Evolutionary conservation across 2,329 filamentous ascomycete genomes (phyloP).

Genomic region (Xylariaceae sp.): DNA sequence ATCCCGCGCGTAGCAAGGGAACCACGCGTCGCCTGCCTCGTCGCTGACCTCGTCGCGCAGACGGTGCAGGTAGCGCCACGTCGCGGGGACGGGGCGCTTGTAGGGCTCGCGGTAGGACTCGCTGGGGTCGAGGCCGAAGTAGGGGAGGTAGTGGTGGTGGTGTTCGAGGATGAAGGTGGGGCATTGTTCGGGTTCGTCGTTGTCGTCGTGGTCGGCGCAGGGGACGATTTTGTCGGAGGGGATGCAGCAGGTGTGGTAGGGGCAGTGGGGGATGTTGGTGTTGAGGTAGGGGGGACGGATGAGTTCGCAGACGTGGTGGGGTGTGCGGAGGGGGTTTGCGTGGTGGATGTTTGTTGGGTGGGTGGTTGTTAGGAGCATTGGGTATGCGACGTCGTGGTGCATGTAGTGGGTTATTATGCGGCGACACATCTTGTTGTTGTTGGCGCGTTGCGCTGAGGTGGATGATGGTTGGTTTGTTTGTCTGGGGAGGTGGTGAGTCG

Average conservation of each 20-base stretch:
- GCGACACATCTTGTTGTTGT: conserved; percentile 23
- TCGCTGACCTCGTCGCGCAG: too few species aligned
- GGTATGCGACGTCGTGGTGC: conserved; percentile 27
- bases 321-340: conserved; percentile 22
- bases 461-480: too few species aligned
- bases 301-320: conserved; percentile 25
- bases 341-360: conserved; percentile 1
- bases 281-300: not conserved
- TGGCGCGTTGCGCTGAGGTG: too few species aligned
- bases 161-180: conserved; percentile 20
- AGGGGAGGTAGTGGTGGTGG: conserved; percentile 18
- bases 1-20: conserved; percentile 7
- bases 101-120: not conserved
- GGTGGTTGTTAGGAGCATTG: conserved; percentile 20
- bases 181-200: conserved; percentile 22
- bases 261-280: conserved; percentile 8
- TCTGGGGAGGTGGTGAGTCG: not conserved
- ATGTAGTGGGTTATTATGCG: conserved; percentile 23
- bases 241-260: conserved; percentile 28
- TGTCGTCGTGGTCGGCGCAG: conserved; percentile 11
- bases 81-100: conserved; percentile 17
- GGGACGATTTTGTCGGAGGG: not conserved
- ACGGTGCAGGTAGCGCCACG: not conserved
- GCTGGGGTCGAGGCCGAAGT: conserved; percentile 15
- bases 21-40: not conserved